Conservation (phyloP, 2,329 filamentous ascomycete genomes). For the Penicillium expansum region DNA sequence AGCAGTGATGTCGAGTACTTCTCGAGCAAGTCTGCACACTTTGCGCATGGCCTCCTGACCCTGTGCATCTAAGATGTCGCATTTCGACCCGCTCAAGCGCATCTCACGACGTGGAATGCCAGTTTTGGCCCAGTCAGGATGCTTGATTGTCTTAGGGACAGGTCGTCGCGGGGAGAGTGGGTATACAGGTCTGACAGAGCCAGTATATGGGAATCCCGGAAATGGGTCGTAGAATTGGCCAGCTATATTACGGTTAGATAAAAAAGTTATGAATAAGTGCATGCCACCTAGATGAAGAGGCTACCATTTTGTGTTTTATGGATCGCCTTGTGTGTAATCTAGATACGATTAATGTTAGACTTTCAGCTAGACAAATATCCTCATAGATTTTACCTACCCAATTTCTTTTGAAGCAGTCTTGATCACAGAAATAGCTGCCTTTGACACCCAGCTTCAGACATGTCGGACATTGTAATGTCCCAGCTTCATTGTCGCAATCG, state of each 20-base stretch:
- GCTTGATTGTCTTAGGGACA: conserved; percentile 71
- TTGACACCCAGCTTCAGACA: conserved; percentile 83
- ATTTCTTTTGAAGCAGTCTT: conserved; percentile 94
- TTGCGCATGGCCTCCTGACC: conserved; percentile 83
- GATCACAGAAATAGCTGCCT: conserved; percentile 67
- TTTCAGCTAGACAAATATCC: not conserved
- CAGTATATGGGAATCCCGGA: conserved; percentile 75
- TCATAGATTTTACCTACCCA: conserved; percentile 63
- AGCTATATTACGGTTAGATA: conserved; percentile 69
- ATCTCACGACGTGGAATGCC: conserved; percentile 64
- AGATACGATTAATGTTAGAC: conserved; percentile 3
- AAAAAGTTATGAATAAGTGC: not conserved
- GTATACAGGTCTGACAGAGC: conserved; percentile 76
- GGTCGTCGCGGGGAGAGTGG: conserved; percentile 67
- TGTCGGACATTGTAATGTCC: conserved; percentile 81
- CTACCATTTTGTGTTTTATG: conserved; percentile 64
- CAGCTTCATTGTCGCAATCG: conserved; percentile 80
- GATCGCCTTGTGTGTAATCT: conserved; percentile 52
- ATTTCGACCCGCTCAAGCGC: conserved; percentile 67
- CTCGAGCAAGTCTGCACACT: conserved; percentile 74
- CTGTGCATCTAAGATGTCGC: conserved; percentile 70
- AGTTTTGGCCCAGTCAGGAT: conserved; percentile 78
- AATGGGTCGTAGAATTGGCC: conserved; percentile 83
- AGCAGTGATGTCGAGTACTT: conserved; percentile 84
- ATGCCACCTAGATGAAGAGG: conserved; percentile 28